Evolutionary conservation across 768 basidiomycete species (phyloP), one percentile per base, ranked within the genome.

Genomic region (Termitomyces titanicus): DNA sequence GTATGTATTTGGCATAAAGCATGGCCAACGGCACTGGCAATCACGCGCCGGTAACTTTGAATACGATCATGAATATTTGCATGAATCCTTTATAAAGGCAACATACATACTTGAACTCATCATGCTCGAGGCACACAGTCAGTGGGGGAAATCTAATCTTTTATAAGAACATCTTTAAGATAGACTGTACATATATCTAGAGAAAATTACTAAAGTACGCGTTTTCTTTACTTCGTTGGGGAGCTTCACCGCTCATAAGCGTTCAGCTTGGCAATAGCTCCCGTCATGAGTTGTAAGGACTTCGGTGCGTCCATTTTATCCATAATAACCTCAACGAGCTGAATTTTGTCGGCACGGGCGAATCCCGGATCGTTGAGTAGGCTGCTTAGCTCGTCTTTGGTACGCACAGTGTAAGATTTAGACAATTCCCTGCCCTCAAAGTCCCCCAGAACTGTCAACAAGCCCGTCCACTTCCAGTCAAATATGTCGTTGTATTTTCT

Each of bases 401-500:
- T 87, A 58, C 70, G 70, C 43, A 92, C 86, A 13, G 76, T 85
- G 68, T 88, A 86, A 5, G 87, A 87, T 63, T 74, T 75, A 42
- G 80, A 79, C 18, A 74, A 66, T 34, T 74, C 73, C 50, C 77
- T 25, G n/a, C 35, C 78, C 29, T 81, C 69, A 33, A 74, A 57
- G 60, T 83, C 83, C 39, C 82, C 83, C 33, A 90, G 72, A 33
- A 80, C 77, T 27, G 75, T 75, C 20, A 89, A 73, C 27, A 91
- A 73, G 51, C 73, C 72, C 2, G 84, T 79, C 83, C 84, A 90
- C 63, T 84, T 81, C 89, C 94, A 97, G 64, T 85, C 72, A 29
- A 79, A 75, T 60, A 98, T 87, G 66, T 97, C 86, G 67, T 96
- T 96, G 71, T 97, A 95, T 66, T 85, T 81, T 54, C 89, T 85